Evolutionary conservation across 2,329 filamentous ascomycete species (phyloP).

Genomic region (Arthrobotrys sinensis): DNA sequence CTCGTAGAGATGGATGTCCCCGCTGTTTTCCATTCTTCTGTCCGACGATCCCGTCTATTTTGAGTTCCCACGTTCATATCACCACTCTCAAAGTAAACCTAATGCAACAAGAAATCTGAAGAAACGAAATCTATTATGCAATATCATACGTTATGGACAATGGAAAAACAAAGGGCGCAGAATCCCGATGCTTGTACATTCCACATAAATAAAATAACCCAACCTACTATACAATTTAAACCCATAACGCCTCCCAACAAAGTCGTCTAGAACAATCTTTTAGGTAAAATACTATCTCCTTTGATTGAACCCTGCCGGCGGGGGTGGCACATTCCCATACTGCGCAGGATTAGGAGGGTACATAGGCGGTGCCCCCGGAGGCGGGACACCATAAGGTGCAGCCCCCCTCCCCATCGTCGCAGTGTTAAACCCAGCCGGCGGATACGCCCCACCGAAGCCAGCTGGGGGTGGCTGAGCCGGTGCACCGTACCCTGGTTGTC

Average conservation of each 20-base stretch:
- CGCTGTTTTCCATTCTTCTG: not conserved
- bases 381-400: conserved; percentile 46
- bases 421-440: conserved; percentile 51
- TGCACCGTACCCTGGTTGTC: conserved; percentile 67
- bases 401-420: conserved; percentile 53
- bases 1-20: not conserved
- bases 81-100: not conserved
- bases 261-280: conserved; percentile 14
- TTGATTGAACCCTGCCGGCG: conserved; percentile 56
- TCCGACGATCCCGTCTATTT: conserved; percentile 1
- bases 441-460: conserved; percentile 65
- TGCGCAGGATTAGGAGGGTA: conserved; percentile 48
- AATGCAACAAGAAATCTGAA: not conserved
- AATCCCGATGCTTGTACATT: not conserved
- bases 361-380: conserved; percentile 55
- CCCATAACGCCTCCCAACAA: conserved; percentile 39
- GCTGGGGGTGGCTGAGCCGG: conserved; percentile 73
- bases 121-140: conserved; percentile 11
- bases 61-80: not conserved
- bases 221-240: conserved; percentile 49
- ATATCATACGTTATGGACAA: not conserved
- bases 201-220: conserved; percentile 14
- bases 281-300: conserved; percentile 38
- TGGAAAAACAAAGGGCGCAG: not conserved
- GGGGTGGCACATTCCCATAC: conserved; percentile 55